Conservation (phyloP, 2,329 filamentous ascomycete genomes). For the Verruconis gallopava region DNA sequence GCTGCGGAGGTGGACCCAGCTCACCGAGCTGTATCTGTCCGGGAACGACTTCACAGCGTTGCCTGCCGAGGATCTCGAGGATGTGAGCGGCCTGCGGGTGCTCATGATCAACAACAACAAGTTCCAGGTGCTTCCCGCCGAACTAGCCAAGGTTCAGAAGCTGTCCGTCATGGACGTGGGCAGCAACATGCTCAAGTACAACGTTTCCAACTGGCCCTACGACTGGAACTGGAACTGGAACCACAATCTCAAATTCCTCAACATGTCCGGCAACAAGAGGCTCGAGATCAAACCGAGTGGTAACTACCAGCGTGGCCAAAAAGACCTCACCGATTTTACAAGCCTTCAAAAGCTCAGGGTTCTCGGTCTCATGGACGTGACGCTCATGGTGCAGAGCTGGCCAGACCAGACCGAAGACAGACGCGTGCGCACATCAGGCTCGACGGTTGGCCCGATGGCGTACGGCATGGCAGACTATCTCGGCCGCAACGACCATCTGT, state of each 20-base stretch:
- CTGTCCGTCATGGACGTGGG: constrained; percentile 86
- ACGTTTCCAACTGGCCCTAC: constrained; percentile 96
- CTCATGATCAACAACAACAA: constrained; percentile 96
- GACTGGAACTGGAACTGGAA: constrained; percentile 99
- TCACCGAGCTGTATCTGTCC: constrained; percentile 86
- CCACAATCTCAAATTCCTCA: constrained; percentile 84
- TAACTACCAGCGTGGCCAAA: constrained; percentile 41
- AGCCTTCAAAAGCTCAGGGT: constrained; percentile 72
- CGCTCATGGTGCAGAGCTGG: constrained; percentile 80
- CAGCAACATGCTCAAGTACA: constrained; percentile 93
- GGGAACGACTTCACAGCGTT: constrained; percentile 87
- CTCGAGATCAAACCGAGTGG: constrained; percentile 71
- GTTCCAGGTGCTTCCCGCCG: constrained; percentile 90
- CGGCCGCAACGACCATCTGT: constrained; percentile 85
- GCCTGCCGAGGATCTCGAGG: constrained; percentile 86
- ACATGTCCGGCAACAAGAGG: constrained; percentile 91
- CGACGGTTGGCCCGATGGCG: constrained; percentile 73
- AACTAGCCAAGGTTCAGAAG: constrained; percentile 87
- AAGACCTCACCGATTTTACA: constrained; percentile 81
- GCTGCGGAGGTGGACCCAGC: constrained; percentile 76
- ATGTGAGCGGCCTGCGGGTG: constrained; percentile 73
- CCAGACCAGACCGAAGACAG: constrained; percentile 92
- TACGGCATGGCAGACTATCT: constrained; percentile 98
- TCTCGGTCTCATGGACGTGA: constrained; percentile 94
- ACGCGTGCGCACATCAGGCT: constrained; percentile 93